Conservation (phyloP, 1,284 basidiomycete species). For the Cystobasidium pallidum region DNA sequence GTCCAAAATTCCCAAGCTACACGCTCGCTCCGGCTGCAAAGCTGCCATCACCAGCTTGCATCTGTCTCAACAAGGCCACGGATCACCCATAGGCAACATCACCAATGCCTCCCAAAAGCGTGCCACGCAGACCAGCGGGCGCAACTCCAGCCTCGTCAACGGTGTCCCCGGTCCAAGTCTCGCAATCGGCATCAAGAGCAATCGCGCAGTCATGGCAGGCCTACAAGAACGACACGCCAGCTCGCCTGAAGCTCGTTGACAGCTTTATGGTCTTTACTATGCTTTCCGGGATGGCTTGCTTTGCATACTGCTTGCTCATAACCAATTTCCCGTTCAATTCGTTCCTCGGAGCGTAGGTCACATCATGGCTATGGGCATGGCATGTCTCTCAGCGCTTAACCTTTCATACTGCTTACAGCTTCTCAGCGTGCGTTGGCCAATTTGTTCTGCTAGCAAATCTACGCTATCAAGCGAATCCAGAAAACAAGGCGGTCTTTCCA, state of each 20-base stretch:
- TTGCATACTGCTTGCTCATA: constrained; percentile 86
- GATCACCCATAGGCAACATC: background rate
- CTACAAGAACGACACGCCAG: constrained; percentile 57
- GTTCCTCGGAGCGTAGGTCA: constrained; percentile 85
- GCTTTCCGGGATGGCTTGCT: constrained; percentile 85
- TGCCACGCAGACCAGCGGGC: constrained; percentile 34
- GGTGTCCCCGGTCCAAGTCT: constrained; percentile 10
- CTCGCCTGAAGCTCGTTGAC: constrained; percentile 90
- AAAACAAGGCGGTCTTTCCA: constrained; percentile 64
- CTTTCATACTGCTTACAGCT: constrained; percentile 62
- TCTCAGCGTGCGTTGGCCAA: constrained; percentile 90
- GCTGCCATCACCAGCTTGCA: background rate
- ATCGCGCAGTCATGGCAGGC: constrained; percentile 23
- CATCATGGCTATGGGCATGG: background rate
- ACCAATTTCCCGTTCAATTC: constrained; percentile 97
- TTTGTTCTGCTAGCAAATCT: constrained; percentile 93
- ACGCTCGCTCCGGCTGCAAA: background rate
- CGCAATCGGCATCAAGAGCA: constrained; percentile 21
- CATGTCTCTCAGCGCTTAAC: background rate
- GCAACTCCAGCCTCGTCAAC: constrained; percentile 20
- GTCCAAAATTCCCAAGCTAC: constrained; percentile 6
- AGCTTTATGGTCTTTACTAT: constrained; percentile 89
- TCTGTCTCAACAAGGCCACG: background rate
- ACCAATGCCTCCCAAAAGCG: constrained; percentile 33
- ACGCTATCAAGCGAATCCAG: constrained; percentile 86